Conservation (phyloP, 257 asterid genomes). For the Plantago elongata region DNA sequence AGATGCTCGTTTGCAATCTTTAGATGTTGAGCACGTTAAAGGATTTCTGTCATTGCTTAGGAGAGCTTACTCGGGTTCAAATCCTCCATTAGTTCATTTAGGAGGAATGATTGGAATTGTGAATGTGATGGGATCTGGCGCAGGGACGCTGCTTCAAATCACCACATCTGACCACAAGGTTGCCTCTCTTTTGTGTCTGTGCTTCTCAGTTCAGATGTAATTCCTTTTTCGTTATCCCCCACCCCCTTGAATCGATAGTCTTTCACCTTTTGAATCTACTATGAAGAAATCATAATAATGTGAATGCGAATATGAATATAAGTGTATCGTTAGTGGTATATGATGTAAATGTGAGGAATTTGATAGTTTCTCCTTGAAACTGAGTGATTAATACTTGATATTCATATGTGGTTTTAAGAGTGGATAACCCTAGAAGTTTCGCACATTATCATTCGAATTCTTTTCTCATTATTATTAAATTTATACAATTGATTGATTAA, state of each 20-base stretch:
- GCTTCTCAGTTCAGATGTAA: neutral
- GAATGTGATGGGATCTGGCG: conserved; percentile 82
- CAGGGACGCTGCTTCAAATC: conserved; percentile 45
- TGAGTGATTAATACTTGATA: too few relatives aligned
- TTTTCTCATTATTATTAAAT: neutral
- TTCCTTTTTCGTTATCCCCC: too few relatives aligned
- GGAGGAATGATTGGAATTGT: conserved; percentile 91
- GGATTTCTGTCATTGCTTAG: conserved; percentile 52
- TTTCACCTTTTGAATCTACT: too few relatives aligned
- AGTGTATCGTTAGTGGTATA: too few relatives aligned
- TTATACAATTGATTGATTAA: conserved; percentile 16
- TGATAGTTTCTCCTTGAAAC: too few relatives aligned
- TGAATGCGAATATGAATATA: too few relatives aligned
- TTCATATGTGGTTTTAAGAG: too few relatives aligned
- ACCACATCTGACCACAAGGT: conserved; percentile 51
- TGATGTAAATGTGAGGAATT: too few relatives aligned
- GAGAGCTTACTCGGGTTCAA: conserved; percentile 57
- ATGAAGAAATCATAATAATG: too few relatives aligned
- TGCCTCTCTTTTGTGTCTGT: neutral
- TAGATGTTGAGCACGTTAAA: conserved; percentile 48
- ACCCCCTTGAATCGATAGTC: too few relatives aligned
- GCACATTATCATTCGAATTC: too few relatives aligned
- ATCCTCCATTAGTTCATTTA: conserved; percentile 59
- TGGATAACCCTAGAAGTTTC: too few relatives aligned
- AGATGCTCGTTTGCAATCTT: conserved; percentile 52